Evolutionary conservation across 1,284 basidiomycete species (phyloP), one percentile per base, ranked within the genome.

Genomic region (Marasmius oreades): DNA sequence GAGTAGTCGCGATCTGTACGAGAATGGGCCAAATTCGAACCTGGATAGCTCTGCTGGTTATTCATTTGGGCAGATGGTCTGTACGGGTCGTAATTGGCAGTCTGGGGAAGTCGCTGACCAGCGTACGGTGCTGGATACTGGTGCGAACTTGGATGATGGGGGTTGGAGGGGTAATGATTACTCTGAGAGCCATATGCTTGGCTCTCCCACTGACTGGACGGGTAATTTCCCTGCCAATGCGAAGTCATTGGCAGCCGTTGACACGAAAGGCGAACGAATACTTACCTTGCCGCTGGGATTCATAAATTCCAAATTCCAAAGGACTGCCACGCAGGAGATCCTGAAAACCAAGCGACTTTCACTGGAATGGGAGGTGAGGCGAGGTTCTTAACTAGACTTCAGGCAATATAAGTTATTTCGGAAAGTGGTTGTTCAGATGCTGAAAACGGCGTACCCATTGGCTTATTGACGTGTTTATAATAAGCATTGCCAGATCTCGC

Each of bases 261-360:
- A 50, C 16, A 33, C 37, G 50, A 31, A 39, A 37, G 14, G 12
- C 8, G 20, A 16, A 44, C 14, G 55, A 39, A 23, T 36, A 28
- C 45, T 58, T 51, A 56, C 59, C 57, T 61, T 58, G 59, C n/a
- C n/a, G n/a, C 57, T 61, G 22, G 59, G 52, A 55, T 61, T 61
- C 59, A 61, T 61, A 39, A 53, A 33, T 57, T 34, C 23, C 26
- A 26, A n/a, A n/a, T n/a, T n/a, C n/a, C 10, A 26, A 18, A 39
- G 34, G 36, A 39, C 24, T 26, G 28, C 10, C 28, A 31, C 47
- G 24, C 23, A 26, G 39, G 31, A 28, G 42, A 55, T 46, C n/a
- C 39, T 37, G 43, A 26, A 36, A 46, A 46, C 22, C 44, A 20
- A 18, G 14, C 23, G 12, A 20, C 18, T 43, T 23, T 51, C 22